Base-by-base conservation (phyloP, 2,329 filamentous ascomycete species). In the Metarhizium humberi region DNA sequence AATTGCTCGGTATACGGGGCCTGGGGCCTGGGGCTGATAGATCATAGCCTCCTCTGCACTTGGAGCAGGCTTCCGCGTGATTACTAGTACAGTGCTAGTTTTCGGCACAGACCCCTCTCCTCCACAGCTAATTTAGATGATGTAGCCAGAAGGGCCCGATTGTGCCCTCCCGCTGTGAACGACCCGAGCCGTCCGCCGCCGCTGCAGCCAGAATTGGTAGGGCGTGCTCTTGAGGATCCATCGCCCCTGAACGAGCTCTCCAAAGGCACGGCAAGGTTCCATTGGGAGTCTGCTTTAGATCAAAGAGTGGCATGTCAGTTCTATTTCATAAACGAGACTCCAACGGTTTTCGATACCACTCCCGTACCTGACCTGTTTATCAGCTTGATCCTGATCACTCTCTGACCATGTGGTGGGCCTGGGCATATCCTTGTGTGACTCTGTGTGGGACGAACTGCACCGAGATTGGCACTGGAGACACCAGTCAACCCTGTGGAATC, bases 391-490 rank as follows among this genome's bases (percentile, higher is more conserved):
- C 51, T 53, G 25, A 40, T 47, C 42, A 49, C 54, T 56, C 56
- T 57, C 55, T 56, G 57, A 57, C 57, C 51, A 52, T 38, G 45
- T 53, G 53, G 57, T 57, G 58, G 58, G 51, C 47, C 57, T 55
- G n/a, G 18, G 13, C 25, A 48, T 48, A 48, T 25, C 51, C 58
- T 51, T 57, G 59, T 47, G 56, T 52, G 47, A 53, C 59, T 53
- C 40, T 55, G 45, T 53, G 59, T 60, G 59, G 57, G 58, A 60
- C 59, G 57, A 59, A 59, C 56, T 54, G 56, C 58, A 55, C 55
- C 57, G 52, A 55, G 48, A 57, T 36, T 55, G 56, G 46, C 56
- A 38, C 51, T 54, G 49, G 20, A 38, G 38, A 51, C 18, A 14
- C 38, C 38, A 40, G 38, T 40, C 38, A 16, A 40, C 38, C 8